These are phyloP conservation scores for Pterocarpus santalinus DNA, from an alignment of 306 rosid genomes.

Conservation along the genomic window DNA sequence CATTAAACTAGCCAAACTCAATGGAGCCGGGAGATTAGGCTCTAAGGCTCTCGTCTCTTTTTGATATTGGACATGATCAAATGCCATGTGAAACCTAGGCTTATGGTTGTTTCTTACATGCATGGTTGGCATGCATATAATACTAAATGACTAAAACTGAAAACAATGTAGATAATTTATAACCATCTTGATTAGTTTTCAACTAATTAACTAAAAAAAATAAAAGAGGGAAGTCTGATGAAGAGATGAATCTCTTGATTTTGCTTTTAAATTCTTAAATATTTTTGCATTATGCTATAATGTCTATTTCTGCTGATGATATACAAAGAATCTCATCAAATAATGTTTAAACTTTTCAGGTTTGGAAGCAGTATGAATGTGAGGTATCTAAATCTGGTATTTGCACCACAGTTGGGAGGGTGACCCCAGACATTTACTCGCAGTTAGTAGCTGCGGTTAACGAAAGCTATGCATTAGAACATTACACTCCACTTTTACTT, in stretches of 20 bases:
- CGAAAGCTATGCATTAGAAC: constrained; percentile 92
- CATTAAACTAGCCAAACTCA: constrained; percentile 8
- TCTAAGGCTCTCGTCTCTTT: constrained; percentile 10
- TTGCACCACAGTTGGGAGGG: constrained; percentile 82
- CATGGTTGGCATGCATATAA: constrained; percentile 5
- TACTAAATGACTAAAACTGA: constrained; percentile 1
- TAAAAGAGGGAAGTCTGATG: not conserved
- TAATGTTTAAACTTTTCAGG: constrained; percentile 60
- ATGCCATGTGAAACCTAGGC: constrained; percentile 11
- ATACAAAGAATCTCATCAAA: constrained; percentile 30
- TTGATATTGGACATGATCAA: constrained; percentile 1
- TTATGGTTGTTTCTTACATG: not conserved
- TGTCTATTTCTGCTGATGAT: constrained; percentile 5
- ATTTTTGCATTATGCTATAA: constrained; percentile 15
- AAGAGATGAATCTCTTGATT: constrained; percentile 18
- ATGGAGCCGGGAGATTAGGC: constrained; percentile 3
- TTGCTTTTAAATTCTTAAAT: not conserved
- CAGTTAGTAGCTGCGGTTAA: constrained; percentile 85
- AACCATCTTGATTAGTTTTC: constrained; percentile 11
- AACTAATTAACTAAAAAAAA: not conserved
- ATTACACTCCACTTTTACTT: constrained; percentile 84
- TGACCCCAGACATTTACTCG: constrained; percentile 70
- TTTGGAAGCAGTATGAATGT: constrained; percentile 82
- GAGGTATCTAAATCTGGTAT: constrained; percentile 65
- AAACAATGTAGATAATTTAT: not conserved